phyloP scores from a whole-genome alignment of 441 rosid genomes.

The Pelargonium myrrhifolium region DNA sequence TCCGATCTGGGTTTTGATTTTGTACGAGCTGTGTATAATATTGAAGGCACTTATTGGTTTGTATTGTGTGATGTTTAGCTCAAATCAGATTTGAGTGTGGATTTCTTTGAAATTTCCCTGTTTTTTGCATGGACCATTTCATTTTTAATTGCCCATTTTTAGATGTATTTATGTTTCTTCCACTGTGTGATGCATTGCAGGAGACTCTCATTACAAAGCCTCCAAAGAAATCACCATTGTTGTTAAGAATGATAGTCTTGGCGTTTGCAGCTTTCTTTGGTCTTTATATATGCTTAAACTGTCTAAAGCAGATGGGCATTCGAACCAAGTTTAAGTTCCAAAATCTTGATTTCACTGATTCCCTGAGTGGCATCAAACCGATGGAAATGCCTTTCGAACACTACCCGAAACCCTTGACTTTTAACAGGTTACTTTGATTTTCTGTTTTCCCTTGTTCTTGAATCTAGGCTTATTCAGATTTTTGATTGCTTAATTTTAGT shows the following conservation, averaged over 20 bases:
- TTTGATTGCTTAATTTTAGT: not conserved
- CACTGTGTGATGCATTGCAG: constrained; percentile 41
- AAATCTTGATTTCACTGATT: constrained; percentile 33
- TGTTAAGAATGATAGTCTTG: constrained; percentile 61
- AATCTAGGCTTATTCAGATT: not conserved
- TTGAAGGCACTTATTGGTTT: too few species aligned
- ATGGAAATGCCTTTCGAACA: constrained; percentile 36
- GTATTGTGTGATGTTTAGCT: too few species aligned
- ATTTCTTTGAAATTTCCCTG: too few species aligned
- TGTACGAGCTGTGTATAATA: not conserved
- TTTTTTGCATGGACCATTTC: too few species aligned
- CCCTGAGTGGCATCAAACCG: constrained; percentile 13
- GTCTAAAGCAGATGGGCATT: constrained; percentile 55
- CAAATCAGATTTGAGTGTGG: too few species aligned
- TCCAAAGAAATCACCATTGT: constrained; percentile 59
- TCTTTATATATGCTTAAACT: constrained; percentile 48
- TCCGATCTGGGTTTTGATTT: not conserved
- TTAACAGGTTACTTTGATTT: constrained; percentile 47
- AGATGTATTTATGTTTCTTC: too few species aligned
- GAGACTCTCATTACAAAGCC: constrained; percentile 51
- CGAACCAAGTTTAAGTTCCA: constrained; percentile 28
- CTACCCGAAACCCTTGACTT: constrained; percentile 72
- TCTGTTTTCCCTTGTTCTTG: not conserved
- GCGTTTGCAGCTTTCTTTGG: constrained; percentile 68
- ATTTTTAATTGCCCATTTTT: too few species aligned